Conservation (phyloP, 2,329 filamentous ascomycete species). For the Diaporthe vaccinii region DNA sequence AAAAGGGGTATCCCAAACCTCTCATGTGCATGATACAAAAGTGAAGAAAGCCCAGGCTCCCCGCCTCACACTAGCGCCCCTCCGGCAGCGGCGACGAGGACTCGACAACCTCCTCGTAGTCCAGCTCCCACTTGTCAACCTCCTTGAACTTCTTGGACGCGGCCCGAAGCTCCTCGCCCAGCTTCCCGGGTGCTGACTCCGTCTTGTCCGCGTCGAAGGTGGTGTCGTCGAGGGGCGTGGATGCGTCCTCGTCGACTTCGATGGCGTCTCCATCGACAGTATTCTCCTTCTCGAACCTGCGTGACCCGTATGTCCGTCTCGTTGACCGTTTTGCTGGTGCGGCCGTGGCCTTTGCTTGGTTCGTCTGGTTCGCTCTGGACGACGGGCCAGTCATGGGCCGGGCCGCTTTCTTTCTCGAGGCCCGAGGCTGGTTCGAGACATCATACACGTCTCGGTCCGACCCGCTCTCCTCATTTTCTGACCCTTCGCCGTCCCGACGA, state of each 20-base stretch:
- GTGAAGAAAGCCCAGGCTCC: background rate
- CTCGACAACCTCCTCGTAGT: conserved; percentile 74
- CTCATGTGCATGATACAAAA: conserved; percentile 33
- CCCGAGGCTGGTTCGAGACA: conserved; percentile 55
- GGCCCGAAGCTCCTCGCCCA: conserved; percentile 69
- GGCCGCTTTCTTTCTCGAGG: conserved; percentile 49
- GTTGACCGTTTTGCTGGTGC: conserved; percentile 37
- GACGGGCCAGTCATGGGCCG: conserved; percentile 24
- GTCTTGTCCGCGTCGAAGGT: conserved; percentile 51
- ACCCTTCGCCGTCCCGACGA: conserved; percentile 53
- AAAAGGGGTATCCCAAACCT: conserved; percentile 37
- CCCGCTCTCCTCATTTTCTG: conserved; percentile 62
- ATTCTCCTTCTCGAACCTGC: conserved; percentile 70
- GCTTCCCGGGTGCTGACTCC: conserved; percentile 53
- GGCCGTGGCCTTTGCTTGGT: conserved; percentile 26
- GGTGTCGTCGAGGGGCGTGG: conserved; percentile 58
- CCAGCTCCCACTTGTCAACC: conserved; percentile 77
- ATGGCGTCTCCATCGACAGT: conserved; percentile 53
- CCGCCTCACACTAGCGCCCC: conserved; percentile 32
- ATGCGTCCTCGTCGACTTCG: conserved; percentile 56
- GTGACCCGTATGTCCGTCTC: conserved; percentile 64
- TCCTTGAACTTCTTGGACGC: conserved; percentile 75
- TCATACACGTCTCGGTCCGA: conserved; percentile 70
- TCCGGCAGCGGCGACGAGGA: conserved; percentile 64
- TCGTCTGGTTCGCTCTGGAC: conserved; percentile 31